Conservation (phyloP, 768 basidiomycete genomes). For the Amanita brunnescens region DNA sequence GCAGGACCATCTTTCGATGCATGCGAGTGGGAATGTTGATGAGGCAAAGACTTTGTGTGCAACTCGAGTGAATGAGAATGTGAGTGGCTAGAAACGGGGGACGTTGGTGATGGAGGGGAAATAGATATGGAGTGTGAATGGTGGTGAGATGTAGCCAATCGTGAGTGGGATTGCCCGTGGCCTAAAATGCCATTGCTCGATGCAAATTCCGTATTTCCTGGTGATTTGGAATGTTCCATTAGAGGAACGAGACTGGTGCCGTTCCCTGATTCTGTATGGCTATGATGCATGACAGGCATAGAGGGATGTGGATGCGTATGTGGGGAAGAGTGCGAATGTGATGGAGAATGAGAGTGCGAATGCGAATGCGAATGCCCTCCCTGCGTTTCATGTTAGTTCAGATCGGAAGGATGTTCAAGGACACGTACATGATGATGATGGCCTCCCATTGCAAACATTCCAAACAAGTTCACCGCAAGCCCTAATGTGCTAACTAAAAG, state of each 20-base stretch:
- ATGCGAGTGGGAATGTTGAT: constrained; percentile 13
- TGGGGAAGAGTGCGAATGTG: constrained; percentile 19
- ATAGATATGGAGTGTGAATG: constrained; percentile 18
- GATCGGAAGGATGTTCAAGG: constrained; percentile 3
- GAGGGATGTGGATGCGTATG: background rate
- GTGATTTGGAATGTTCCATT: background rate
- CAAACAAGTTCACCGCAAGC: constrained; percentile 90
- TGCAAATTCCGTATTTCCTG: background rate
- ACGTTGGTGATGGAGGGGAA: constrained; percentile 14
- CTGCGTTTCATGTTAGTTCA: constrained; percentile 17
- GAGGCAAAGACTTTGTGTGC: constrained; percentile 1
- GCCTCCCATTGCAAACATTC: constrained; percentile 98
- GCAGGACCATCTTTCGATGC: constrained; percentile 14
- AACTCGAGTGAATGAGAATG: constrained; percentile 17
- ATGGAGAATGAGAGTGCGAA: constrained; percentile 13
- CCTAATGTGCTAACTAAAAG: constrained; percentile 85
- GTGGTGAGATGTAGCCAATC: constrained; percentile 12
- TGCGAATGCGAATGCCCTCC: constrained; percentile 49
- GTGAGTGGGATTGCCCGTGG: background rate
- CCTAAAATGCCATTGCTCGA: background rate
- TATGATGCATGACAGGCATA: background rate
- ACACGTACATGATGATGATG: constrained; percentile 74
- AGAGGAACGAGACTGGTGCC: background rate
- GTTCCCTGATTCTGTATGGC: background rate
- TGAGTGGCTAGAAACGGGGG: constrained; percentile 11